Evolutionary conservation across 345 rosid species (phyloP).

Genomic region (Aurinia saxatilis): DNA sequence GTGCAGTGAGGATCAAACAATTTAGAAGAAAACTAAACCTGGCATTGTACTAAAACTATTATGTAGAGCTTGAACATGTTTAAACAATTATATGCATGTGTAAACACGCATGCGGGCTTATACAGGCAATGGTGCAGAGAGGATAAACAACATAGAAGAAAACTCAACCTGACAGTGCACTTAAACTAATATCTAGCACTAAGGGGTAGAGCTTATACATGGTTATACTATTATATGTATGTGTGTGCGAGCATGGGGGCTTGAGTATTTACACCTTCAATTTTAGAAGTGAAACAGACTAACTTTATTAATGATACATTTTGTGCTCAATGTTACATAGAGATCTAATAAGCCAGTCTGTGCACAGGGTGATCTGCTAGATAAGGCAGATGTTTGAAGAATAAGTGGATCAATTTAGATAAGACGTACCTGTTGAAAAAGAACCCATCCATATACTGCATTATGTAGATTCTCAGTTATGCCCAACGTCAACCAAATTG

Average conservation of each 20-base stretch:
- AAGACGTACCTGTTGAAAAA: conserved; percentile 74
- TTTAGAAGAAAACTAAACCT: not conserved
- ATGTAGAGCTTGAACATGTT: not conserved
- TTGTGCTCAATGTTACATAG: not conserved
- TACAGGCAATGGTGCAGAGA: not conserved
- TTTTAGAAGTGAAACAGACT: not conserved
- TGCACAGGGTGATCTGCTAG: conserved; percentile 2
- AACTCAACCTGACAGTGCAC: no score
- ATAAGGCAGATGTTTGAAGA: conserved; percentile 7
- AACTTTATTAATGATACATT: not conserved
- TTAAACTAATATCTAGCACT: no score
- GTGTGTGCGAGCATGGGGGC: not conserved
- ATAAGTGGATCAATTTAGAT: conserved; percentile 1
- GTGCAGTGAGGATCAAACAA: not conserved
- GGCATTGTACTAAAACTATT: not conserved
- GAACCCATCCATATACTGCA: conserved; percentile 75
- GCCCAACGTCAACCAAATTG: conserved; percentile 87
- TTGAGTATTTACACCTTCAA: not conserved
- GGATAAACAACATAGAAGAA: no score
- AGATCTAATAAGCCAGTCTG: not conserved
- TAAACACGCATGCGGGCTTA: no score
- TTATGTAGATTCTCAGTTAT: conserved; percentile 72
- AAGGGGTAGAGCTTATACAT: no score
- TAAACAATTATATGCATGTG: not conserved
- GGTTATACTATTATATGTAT: not conserved